A percentile compares a stretch with the other conserved stretches of the same genome.
phyloP scores from a whole-genome alignment of 768 basidiomycete species.

The Dictyophora rubrovolvata region DNA sequence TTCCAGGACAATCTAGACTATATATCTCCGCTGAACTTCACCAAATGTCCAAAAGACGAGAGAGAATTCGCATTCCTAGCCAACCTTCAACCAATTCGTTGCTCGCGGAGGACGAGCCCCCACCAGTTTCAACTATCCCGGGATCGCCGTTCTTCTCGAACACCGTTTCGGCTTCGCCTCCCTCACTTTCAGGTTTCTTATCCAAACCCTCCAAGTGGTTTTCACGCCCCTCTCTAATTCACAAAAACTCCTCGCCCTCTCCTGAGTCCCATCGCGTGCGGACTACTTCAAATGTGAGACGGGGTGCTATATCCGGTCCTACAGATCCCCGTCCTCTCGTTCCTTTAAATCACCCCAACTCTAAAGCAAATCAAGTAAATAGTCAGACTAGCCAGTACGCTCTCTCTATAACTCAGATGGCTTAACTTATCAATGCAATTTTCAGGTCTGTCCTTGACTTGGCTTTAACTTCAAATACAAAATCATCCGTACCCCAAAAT shows the following conservation, averaged over 20 bases:
- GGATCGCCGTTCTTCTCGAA: background rate
- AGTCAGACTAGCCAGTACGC: constrained; percentile 35
- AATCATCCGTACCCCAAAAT: constrained; percentile 28
- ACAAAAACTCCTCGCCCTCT: background rate
- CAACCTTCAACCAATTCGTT: background rate
- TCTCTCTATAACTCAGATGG: constrained; percentile 10
- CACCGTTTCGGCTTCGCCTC: constrained; percentile 1
- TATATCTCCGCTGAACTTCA: background rate
- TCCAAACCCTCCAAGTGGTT: constrained; percentile 13
- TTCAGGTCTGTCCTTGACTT: constrained; percentile 59
- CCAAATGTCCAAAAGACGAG: constrained; percentile 8
- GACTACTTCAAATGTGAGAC: constrained; percentile 25
- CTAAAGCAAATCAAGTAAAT: constrained; percentile 26
- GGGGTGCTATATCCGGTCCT: constrained; percentile 76
- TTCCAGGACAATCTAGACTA: background rate
- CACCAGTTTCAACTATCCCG: background rate
- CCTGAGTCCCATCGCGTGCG: constrained; percentile 19
- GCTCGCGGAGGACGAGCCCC: background rate
- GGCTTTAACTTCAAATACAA: constrained; percentile 33
- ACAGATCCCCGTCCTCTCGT: constrained; percentile 69
- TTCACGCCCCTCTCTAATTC: background rate
- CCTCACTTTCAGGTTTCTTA: constrained; percentile 10
- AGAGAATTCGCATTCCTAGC: constrained; percentile 3
- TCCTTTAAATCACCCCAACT: background rate
- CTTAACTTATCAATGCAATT: background rate